Percentiles rank a stretch among this genome's conserved stretches.
These are phyloP conservation scores for Entomophthora muscae DNA, from an alignment of 371 early-diverging fungal genomes.

Conservation along the genomic window DNA sequence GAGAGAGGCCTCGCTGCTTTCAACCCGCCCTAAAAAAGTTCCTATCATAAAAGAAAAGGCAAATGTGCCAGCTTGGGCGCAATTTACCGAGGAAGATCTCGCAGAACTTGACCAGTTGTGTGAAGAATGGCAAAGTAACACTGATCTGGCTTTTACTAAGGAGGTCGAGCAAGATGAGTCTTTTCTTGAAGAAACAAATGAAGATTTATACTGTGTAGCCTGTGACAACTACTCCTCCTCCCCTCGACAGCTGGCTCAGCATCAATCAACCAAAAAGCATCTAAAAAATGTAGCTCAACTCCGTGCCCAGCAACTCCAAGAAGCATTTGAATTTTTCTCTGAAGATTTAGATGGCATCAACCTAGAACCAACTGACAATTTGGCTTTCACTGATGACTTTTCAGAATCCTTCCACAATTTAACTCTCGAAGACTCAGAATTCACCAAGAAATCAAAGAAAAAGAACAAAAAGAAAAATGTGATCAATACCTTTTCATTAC, in stretches of 20 bases:
- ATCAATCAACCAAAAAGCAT: slow-evolving; percentile 63
- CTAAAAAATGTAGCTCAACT: slow-evolving; percentile 16
- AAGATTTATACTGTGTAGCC: slow-evolving; percentile 54
- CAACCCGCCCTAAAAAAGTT: neutral
- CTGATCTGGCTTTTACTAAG: slow-evolving; percentile 12
- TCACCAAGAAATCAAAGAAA: neutral
- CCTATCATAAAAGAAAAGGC: slow-evolving; percentile 18
- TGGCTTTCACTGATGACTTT: neutral
- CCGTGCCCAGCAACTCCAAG: neutral
- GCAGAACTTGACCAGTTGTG: slow-evolving; percentile 15
- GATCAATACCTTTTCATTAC: neutral
- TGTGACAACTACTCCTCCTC: slow-evolving; percentile 64
- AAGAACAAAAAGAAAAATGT: neutral
- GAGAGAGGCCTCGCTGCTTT: slow-evolving; percentile 23
- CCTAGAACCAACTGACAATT: neutral
- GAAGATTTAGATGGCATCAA: neutral
- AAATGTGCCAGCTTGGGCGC: slow-evolving; percentile 43
- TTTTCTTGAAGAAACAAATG: slow-evolving; percentile 18
- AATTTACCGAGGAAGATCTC: slow-evolving; percentile 17
- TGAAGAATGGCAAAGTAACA: slow-evolving; percentile 21
- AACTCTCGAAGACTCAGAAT: neutral
- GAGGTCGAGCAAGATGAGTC: slow-evolving; percentile 13
- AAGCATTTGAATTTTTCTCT: neutral
- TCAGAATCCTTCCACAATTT: neutral
- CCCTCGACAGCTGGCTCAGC: slow-evolving; percentile 50